These are phyloP conservation scores for Colletotrichum shisoi DNA, from an alignment of 2,329 filamentous ascomycete species.

Conservation along the genomic window DNA sequence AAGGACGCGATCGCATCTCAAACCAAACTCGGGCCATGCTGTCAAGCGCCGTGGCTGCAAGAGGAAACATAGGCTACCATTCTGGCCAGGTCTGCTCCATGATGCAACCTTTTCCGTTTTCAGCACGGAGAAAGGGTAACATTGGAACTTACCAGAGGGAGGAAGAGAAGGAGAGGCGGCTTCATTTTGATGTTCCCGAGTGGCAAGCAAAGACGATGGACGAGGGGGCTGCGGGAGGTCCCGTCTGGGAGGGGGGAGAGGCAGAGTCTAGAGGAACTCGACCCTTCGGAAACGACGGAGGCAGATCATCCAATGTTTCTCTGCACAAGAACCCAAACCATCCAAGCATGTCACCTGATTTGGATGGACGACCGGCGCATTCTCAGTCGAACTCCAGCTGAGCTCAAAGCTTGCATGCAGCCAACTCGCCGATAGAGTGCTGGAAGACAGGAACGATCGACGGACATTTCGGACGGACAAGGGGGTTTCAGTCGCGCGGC, in stretches of 20 bases:
- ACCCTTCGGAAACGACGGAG: constrained; percentile 37
- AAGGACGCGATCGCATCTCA: not conserved
- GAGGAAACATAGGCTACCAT: not conserved
- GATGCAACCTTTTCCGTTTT: not conserved
- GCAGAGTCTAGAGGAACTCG: constrained; percentile 15
- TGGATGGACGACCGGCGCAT: not conserved
- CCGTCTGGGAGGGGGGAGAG: constrained; percentile 20
- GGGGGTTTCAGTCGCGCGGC: constrained; percentile 11
- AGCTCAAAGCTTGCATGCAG: not conserved
- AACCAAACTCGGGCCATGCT: not conserved
- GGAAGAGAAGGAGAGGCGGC: not conserved
- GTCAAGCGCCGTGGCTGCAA: not conserved
- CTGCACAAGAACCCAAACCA: not conserved
- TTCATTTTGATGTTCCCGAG: not conserved
- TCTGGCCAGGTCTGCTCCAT: too few species aligned
- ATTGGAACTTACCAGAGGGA: not conserved
- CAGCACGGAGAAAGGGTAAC: not conserved
- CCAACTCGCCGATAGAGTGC: not conserved
- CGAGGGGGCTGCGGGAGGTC: constrained; percentile 25
- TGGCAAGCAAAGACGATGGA: not conserved
- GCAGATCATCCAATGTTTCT: not conserved
- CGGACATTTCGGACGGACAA: constrained; percentile 27
- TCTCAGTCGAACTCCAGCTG: not conserved
- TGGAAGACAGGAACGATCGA: constrained; percentile 30
- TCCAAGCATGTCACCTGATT: not conserved